Conservation (phyloP, 305 asterid genomes). For the Andrographis paniculata region DNA sequence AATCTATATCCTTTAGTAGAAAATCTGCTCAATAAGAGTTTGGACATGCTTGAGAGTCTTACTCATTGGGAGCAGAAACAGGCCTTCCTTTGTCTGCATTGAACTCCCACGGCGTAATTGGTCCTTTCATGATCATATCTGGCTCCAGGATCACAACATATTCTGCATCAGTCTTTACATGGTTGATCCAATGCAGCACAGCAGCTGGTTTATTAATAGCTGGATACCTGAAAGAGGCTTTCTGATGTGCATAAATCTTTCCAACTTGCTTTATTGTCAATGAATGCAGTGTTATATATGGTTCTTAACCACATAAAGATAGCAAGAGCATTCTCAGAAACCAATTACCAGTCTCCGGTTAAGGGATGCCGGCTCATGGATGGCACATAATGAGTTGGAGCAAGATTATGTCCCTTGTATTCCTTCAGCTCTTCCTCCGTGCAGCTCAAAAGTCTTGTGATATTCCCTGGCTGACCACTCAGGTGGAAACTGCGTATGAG, state of each 20-base stretch:
- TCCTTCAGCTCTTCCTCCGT: conserved; percentile 78
- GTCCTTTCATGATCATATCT: conserved; percentile 93
- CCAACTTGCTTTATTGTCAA: no score
- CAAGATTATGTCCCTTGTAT: conserved; percentile 82
- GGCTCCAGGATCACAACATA: conserved; percentile 81
- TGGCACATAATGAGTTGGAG: conserved; percentile 96
- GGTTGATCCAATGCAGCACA: conserved; percentile 90
- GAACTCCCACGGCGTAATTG: conserved; percentile 96
- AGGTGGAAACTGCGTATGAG: conserved; percentile 79
- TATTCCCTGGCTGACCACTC: conserved; percentile 92
- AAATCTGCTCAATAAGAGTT: no score
- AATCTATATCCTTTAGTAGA: no score
- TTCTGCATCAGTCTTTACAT: conserved; percentile 77
- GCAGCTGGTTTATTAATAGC: conserved; percentile 94
- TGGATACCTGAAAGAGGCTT: conserved; percentile 75
- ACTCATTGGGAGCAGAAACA: conserved; percentile 95
- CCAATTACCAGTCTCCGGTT: conserved; percentile 82
- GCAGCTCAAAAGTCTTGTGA: conserved; percentile 88
- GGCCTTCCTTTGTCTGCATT: conserved; percentile 69
- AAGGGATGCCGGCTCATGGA: conserved; percentile 97
- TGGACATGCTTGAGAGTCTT: no score
- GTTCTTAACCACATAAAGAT: neutral
- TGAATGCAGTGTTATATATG: no score
- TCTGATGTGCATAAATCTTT: no score
- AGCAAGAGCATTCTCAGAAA: neutral